Base-by-base conservation (phyloP, 2,329 filamentous ascomycete genomes). In the Talaromyces sp. region DNA sequence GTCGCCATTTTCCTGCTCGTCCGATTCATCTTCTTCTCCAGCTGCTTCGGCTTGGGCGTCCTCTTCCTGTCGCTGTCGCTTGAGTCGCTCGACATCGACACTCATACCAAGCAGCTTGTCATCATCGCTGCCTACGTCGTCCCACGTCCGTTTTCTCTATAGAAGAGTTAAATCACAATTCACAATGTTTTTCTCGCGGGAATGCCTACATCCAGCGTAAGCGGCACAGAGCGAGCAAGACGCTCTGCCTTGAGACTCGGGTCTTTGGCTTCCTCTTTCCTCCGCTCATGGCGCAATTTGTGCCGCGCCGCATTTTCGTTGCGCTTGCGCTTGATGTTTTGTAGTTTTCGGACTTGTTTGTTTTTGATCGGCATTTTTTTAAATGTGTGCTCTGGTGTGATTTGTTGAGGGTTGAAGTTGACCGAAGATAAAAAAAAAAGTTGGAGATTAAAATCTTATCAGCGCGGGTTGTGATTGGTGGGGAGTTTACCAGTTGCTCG, bases 121-220 rank as follows among this genome's bases (percentile, higher is more conserved):
- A 17, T 74, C 74, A 61, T 80, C 79, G 57, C 76, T 76, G 54
- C 87, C 87, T 55, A 85, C 84, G 57, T 92, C 87, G 68, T 97
- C 92, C 91, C 91, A 97, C 32, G 91, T 86, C 72, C 94, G 86
- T 80, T 96, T 96, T 68, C 87, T 85, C 68, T 61, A n/a, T n/a
- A 50, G 19, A 19, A 19, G n/a, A n/a, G n/a, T 24, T 14, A 43
- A 21, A 27, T 2, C 26, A 26, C n/a, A 26, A 26, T 26, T 5
- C 26, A 5, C 5, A 26, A 26, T 26, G 3, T 26, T 26, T 26
- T 26, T 26, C 26, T 26, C 26, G 3, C 26, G 3, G 26, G 5
- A 26, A 26, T 31, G 54, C 59, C 50, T 50, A 61, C 59, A 14
- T 97, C 92, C 61, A 96, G 83, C 0, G 91, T 96, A 58, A 85